Conservation (phyloP, 352 stramenopile genomes). For the Aphanomyces invadans region DNA sequence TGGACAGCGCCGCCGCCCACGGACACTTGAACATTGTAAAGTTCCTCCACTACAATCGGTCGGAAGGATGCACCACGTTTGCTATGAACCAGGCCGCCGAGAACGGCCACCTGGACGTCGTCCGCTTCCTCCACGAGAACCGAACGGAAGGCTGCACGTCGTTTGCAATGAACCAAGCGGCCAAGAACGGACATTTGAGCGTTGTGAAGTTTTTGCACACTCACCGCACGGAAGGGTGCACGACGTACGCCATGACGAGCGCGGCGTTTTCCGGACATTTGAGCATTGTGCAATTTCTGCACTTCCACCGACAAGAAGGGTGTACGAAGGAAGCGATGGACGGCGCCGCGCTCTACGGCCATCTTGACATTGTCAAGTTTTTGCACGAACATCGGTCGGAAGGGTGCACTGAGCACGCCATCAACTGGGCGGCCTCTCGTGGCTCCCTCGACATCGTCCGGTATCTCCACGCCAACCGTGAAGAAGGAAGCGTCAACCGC, state of each 20-base stretch:
- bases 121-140: slow-evolving; percentile 32
- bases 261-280: slow-evolving; percentile 33
- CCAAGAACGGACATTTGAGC: slow-evolving; percentile 30
- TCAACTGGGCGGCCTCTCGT: slow-evolving; percentile 38
- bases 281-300: slow-evolving; percentile 33
- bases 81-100: slow-evolving; percentile 36
- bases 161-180: slow-evolving; percentile 32
- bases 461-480: slow-evolving; percentile 16
- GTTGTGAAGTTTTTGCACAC: slow-evolving; percentile 32
- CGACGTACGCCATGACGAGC: slow-evolving; percentile 29
- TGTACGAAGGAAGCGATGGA: slow-evolving; percentile 45
- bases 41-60: slow-evolving; percentile 19
- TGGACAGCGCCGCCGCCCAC: slow-evolving; percentile 20
- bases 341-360: slow-evolving; percentile 32
- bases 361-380: slow-evolving; percentile 46
- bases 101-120: slow-evolving; percentile 32
- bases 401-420: slow-evolving; percentile 38
- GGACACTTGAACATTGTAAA: slow-evolving; percentile 17
- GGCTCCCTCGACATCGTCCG: slow-evolving; percentile 24
- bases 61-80: slow-evolving; percentile 21
- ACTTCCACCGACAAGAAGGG: slow-evolving; percentile 33
- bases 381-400: slow-evolving; percentile 35
- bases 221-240: slow-evolving; percentile 31
- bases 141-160: slow-evolving; percentile 30
- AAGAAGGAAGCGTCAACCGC: slow-evolving; percentile 8